phyloP scores from a whole-genome alignment of 2,329 filamentous ascomycete genomes.

The Chlorencoelia australis region DNA sequence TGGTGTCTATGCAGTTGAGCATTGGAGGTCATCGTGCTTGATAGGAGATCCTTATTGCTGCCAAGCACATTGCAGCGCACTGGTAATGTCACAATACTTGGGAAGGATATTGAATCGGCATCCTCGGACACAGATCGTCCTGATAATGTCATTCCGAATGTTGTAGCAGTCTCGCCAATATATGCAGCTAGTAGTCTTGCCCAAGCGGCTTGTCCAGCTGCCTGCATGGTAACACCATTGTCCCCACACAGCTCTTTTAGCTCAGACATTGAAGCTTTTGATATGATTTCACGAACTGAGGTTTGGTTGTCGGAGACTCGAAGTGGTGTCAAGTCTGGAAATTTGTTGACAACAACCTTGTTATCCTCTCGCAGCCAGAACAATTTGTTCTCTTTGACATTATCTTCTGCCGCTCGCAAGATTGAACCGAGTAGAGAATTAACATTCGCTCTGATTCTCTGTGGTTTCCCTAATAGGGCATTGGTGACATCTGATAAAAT shows the following conservation, averaged over 20 bases:
- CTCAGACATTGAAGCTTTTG: constrained; percentile 30
- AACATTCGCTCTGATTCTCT: constrained; percentile 27
- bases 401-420: constrained; percentile 28
- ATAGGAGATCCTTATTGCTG: constrained; percentile 47
- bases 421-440: constrained; percentile 35
- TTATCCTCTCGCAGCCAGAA: constrained; percentile 57
- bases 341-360: constrained; percentile 51
- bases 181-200: constrained; percentile 65
- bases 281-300: constrained; percentile 30
- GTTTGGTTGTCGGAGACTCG: constrained; percentile 26
- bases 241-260: constrained; percentile 47
- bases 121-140: constrained; percentile 52
- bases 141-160: constrained; percentile 74
- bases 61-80: constrained; percentile 47
- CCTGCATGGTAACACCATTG: constrained; percentile 63
- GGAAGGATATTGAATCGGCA: constrained; percentile 55
- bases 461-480: constrained; percentile 27
- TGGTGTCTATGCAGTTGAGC: constrained; percentile 57
- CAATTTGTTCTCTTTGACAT: constrained; percentile 27
- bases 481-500: constrained; percentile 51
- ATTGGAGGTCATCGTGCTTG: constrained; percentile 56
- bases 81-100: constrained; percentile 75
- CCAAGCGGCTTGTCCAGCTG: constrained; percentile 70
- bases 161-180: constrained; percentile 60
- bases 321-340: constrained; percentile 66